These are phyloP conservation scores for Ceratocystis variospora DNA, from an alignment of 2,329 filamentous ascomycete genomes.

Conservation along the genomic window DNA sequence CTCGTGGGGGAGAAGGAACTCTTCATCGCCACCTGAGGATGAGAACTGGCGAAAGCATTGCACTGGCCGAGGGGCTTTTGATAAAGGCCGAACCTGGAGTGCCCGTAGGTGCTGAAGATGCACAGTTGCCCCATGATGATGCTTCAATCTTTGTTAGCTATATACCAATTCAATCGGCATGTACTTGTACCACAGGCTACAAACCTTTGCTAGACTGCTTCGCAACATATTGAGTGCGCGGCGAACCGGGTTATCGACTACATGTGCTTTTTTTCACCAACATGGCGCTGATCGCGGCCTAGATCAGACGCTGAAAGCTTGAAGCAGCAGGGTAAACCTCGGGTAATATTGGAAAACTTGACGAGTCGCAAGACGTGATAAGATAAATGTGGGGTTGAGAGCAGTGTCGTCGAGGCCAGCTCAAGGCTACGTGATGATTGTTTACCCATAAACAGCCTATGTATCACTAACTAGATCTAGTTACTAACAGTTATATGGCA, in stretches of 20 bases:
- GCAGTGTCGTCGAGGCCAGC: neutral
- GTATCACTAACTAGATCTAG: no score
- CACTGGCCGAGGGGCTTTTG: neutral
- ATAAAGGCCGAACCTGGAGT: slow-evolving; percentile 11
- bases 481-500: no score
- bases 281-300: neutral
- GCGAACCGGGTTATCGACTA: neutral
- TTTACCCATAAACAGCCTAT: no score
- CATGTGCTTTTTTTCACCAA: neutral
- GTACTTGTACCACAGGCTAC: neutral
- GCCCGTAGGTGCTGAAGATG: slow-evolving; percentile 14
- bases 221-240: slow-evolving; percentile 12
- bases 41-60: slow-evolving; percentile 2
- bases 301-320: neutral
- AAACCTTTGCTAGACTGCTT: slow-evolving; percentile 16
- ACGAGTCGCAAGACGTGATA: no score
- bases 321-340: neutral
- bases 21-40: slow-evolving; percentile 8
- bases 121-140: slow-evolving; percentile 17
- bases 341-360: neutral
- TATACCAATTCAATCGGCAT: neutral
- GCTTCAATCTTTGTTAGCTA: slow-evolving; percentile 9
- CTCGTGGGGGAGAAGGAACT: slow-evolving; percentile 13
- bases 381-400: neutral
- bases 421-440: no score